Base-by-base conservation (phyloP, 441 rosid species). In the Syzygium syzygioides region DNA sequence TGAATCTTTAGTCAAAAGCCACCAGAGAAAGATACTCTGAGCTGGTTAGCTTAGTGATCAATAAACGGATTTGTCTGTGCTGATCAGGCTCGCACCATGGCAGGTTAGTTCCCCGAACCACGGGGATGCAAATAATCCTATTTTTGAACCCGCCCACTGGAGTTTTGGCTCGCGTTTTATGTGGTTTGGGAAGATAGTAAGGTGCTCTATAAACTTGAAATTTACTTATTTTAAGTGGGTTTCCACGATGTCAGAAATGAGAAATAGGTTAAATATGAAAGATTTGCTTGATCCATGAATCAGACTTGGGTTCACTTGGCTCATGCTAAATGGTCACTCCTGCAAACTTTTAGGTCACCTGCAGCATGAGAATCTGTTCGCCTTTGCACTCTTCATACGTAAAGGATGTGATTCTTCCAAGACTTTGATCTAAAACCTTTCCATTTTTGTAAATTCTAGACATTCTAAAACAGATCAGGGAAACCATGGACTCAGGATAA, bases 401-500 rank as follows among this genome's bases (percentile, higher is more conserved):
- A 37, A 71, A 71, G 91, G 90, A 57, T 64, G 53, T 87, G 90
- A 90, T 90, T 91, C 90, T 87, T 90, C 14, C 30, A 50, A 87
- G 90, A 89, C 64, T 86, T 66, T 59, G 12, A 89, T 56, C 86
- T 89, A 30, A 90, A 91, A 89, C 91, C 92, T 92, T 92, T 92
- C 89, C 88, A 85, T 90, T 79, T 50, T 76, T n/a, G 45, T 68
- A 86, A 90, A 91, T 91, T 86, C 25, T 37, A 45, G 89, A 86
- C 86, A 85, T 56, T 86, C 86, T 68, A 18, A 68, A 37, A 10
- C 26, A 5, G 8, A 71, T 71, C 37, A 1, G 9, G 1, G 37
- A 30, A 15, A 3, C 71, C 11, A 15, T 14, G 37, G 17, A 64
- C 37, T 14, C 30, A 64, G 14, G 30, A 30, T 30, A 15, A n/a